A percentile compares a stretch with the other conserved stretches of the same genome.
These are phyloP conservation scores for Cercospora sesami DNA, from an alignment of 2,329 filamentous ascomycete species.

Conservation along the genomic window DNA sequence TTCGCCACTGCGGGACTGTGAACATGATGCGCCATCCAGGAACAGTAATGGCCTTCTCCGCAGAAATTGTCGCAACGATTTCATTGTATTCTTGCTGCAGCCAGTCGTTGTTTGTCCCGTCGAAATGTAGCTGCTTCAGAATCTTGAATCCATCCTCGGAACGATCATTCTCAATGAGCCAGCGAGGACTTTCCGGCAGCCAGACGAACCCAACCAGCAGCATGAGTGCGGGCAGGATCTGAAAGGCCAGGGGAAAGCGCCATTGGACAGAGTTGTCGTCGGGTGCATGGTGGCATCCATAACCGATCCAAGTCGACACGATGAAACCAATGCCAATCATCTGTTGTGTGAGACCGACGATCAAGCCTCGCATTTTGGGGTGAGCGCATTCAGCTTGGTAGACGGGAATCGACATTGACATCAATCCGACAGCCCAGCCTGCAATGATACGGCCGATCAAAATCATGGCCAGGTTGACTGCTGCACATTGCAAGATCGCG, in stretches of 20 bases:
- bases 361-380: constrained; percentile 57
- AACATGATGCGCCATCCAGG: constrained; percentile 60
- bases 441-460: constrained; percentile 60
- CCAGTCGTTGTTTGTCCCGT: constrained; percentile 57
- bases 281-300: constrained; percentile 45
- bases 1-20: constrained; percentile 59
- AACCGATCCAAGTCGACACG: constrained; percentile 56
- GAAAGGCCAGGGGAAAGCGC: constrained; percentile 49
- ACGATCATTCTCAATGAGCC: constrained; percentile 34
- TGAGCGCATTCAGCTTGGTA: constrained; percentile 65
- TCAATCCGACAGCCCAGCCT: constrained; percentile 59
- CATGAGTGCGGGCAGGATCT: constrained; percentile 48
- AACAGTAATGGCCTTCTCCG: constrained; percentile 56
- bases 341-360: constrained; percentile 59
- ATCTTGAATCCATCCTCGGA: constrained; percentile 24
- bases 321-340: constrained; percentile 61
- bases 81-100: constrained; percentile 60
- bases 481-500: constrained; percentile 59
- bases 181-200: constrained; percentile 13
- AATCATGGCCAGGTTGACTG: constrained; percentile 58
- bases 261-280: constrained; percentile 40
- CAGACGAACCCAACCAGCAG: constrained; percentile 43
- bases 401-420: constrained; percentile 61
- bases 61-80: constrained; percentile 63
- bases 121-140: constrained; percentile 54